Conservation (phyloP, 2,329 filamentous ascomycete species). For the Lasiodiplodia theobromae region DNA sequence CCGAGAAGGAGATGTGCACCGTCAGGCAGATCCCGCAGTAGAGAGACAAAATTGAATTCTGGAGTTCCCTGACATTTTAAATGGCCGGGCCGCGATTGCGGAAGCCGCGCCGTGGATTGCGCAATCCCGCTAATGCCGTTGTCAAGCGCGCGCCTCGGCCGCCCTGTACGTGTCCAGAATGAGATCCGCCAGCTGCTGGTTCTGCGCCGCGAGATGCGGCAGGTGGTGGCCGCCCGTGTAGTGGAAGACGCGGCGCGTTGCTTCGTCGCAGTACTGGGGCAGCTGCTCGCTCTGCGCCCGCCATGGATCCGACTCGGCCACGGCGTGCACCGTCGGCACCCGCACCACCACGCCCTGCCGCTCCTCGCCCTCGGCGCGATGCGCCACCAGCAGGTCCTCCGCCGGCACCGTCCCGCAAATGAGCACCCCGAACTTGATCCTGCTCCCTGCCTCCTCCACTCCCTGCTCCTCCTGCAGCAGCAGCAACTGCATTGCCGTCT, state of each 20-base stretch:
- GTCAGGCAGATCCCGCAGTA: slow-evolving; percentile 15
- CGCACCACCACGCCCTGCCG: slow-evolving; percentile 40
- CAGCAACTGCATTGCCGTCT: slow-evolving; percentile 54
- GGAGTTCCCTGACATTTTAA: background rate
- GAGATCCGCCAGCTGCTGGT: slow-evolving; percentile 40
- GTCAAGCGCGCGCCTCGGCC: background rate
- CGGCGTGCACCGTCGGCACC: slow-evolving; percentile 43
- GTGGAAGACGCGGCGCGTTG: slow-evolving; percentile 37
- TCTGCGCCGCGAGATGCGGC: slow-evolving; percentile 42
- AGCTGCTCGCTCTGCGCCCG: slow-evolving; percentile 42
- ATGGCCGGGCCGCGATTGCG: slow-evolving; percentile 6
- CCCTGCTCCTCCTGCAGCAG: slow-evolving; percentile 39
- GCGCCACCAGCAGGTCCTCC: slow-evolving; percentile 36
- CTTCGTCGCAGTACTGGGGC: slow-evolving; percentile 37
- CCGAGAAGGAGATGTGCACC: slow-evolving; percentile 8
- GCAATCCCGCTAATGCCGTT: background rate
- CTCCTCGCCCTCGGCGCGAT: slow-evolving; percentile 34
- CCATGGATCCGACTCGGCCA: slow-evolving; percentile 45
- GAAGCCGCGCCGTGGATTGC: background rate
- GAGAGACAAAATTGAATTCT: background rate
- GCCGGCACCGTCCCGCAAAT: slow-evolving; percentile 30
- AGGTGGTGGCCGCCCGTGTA: slow-evolving; percentile 48
- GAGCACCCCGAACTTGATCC: slow-evolving; percentile 29
- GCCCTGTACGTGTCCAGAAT: slow-evolving; percentile 32
- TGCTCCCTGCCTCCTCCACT: slow-evolving; percentile 30